phyloP scores from a whole-genome alignment of 2,329 filamentous ascomycete species.

The Diplodia sapinea region DNA sequence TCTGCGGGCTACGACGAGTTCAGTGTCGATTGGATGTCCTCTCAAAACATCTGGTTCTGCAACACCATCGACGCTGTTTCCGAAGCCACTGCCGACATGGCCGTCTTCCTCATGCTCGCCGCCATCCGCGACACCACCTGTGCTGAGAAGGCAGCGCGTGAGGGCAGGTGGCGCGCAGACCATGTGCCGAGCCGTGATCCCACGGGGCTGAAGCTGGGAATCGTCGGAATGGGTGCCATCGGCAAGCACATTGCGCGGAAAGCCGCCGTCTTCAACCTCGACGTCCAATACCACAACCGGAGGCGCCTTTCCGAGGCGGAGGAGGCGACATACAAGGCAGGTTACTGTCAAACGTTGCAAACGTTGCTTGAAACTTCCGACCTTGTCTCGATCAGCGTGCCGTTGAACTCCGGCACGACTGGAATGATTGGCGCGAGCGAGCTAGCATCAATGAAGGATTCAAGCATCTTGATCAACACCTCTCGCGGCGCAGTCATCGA shows the following conservation, averaged over 20 bases:
- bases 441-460: constrained; percentile 56
- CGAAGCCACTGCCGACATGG: constrained; percentile 59
- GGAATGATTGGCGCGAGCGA: constrained; percentile 49
- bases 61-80: constrained; percentile 61
- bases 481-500: constrained; percentile 58
- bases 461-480: constrained; percentile 58
- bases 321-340: constrained; percentile 44
- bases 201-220: constrained; percentile 53
- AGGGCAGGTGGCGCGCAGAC: constrained; percentile 44
- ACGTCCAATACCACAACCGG: constrained; percentile 54
- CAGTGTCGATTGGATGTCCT: constrained; percentile 52
- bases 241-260: constrained; percentile 53
- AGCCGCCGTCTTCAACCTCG: constrained; percentile 52
- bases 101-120: constrained; percentile 55
- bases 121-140: constrained; percentile 54
- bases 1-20: constrained; percentile 58
- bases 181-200: constrained; percentile 52
- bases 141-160: constrained; percentile 45
- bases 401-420: constrained; percentile 50
- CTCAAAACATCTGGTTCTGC: constrained; percentile 58
- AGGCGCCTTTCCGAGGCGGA: constrained; percentile 42
- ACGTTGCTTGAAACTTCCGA: constrained; percentile 51
- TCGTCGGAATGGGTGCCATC: constrained; percentile 57
- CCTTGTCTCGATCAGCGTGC: constrained; percentile 56
- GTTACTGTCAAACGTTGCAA: constrained; percentile 48